Base-by-base conservation (phyloP, 208 protist genomes). In the Acanthamoeba divionensis region DNA sequence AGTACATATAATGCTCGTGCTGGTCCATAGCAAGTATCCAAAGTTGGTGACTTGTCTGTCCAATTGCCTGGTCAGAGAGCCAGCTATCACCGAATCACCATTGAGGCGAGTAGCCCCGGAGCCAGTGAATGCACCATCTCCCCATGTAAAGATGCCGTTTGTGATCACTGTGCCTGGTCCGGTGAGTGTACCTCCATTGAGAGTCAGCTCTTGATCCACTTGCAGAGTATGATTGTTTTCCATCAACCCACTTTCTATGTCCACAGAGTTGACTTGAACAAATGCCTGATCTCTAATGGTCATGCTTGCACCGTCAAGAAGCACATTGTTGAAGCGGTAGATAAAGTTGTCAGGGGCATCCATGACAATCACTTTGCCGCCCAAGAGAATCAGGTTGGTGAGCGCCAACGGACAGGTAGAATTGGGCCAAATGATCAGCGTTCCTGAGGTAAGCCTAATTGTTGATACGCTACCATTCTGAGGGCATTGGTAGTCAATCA, bases 351-450 rank as follows among this genome's bases (percentile, higher is more conserved):
- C 52, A 33, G 75, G 52, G 6, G 75, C 75, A 7, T 65, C 75
- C 75, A 52, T 63, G 29, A 86, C 31, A 57, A 86, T 86, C 54
- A 41, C 54, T 24, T 33, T 60, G 54, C 75, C 75, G 52, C 75
- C 75, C n/a, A 86, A 57, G 13, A 86, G 47, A 41, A 66, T 36
- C 41, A 86, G 52, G 75, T 86, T 65, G 75, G 54, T 50, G 8
- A 86, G 54, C 12, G 29, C 75, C 36, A 67, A n/a, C 21, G 44
- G 45, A 41, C 75, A 86, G 26, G 75, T 86, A 15, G 52, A 38
- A 57, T 86, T 86, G 75, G 75, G 75, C 75, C 75, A 63, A 57
- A 86, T 86, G 75, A 86, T 63, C 36, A 86, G 75, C 75, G 75
- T 86, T 50, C 75, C 75, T 36, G 75, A 10, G 8, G 52, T 66